phyloP scores from a whole-genome alignment of 73 alveolate species.

The Paramecium primaurelia region DNA sequence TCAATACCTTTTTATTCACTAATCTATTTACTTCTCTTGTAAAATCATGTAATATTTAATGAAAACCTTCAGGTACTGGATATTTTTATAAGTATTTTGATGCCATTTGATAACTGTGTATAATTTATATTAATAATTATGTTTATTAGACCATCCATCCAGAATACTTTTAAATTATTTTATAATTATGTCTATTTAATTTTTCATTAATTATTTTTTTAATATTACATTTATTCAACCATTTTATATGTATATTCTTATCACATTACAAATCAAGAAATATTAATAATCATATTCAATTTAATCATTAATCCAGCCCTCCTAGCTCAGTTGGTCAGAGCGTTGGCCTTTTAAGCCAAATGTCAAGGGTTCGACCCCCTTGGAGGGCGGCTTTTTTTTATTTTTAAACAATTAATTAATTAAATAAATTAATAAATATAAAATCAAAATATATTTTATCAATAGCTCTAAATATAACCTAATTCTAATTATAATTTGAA shows the following conservation, averaged over 20 bases:
- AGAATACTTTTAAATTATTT: no score
- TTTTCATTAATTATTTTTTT: background rate
- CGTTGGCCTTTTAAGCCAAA: conserved; percentile 55
- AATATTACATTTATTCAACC: background rate
- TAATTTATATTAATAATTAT: background rate
- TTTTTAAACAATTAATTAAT: background rate
- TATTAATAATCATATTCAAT: background rate
- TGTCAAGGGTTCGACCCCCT: conserved; percentile 62
- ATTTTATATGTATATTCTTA: background rate
- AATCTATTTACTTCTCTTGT: conserved; percentile 75
- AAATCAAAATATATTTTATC: no score
- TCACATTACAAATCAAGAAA: background rate
- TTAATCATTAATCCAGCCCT: conserved; percentile 36
- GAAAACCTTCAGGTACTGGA: conserved; percentile 90
- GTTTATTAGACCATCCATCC: background rate
- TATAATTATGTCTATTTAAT: background rate
- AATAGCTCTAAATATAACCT: background rate
- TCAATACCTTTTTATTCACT: conserved; percentile 1
- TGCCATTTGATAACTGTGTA: conserved; percentile 69
- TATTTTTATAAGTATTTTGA: conserved; percentile 82
- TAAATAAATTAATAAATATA: background rate
- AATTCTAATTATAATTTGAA: no score
- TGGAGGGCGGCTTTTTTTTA: conserved; percentile 54
- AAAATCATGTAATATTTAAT: conserved; percentile 91
- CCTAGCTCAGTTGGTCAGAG: conserved; percentile 60